Conservation (phyloP, 305 asterid species). For the Withania somnifera region DNA sequence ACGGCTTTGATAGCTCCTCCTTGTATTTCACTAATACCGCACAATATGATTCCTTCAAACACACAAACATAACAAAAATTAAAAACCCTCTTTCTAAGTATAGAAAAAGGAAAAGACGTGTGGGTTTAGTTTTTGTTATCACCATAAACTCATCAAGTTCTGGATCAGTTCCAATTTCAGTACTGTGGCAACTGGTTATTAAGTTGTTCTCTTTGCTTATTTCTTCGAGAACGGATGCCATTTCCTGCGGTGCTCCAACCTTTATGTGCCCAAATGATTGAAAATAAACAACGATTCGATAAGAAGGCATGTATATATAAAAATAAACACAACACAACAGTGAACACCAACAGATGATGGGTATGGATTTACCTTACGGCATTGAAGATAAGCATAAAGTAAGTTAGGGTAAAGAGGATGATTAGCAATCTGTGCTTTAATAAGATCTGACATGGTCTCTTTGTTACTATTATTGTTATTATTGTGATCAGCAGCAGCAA, state of each 20-base stretch:
- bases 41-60: slow-evolving; percentile 58
- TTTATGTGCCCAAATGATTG: slow-evolving; percentile 2
- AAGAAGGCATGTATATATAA: background rate
- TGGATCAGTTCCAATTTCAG: slow-evolving; percentile 51
- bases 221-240: slow-evolving; percentile 61
- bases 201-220: slow-evolving; percentile 39
- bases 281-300: background rate
- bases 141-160: slow-evolving; percentile 84
- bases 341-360: too few relatives aligned
- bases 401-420: slow-evolving; percentile 76
- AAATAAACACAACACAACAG: background rate
- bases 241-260: slow-evolving; percentile 75
- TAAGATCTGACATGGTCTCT: slow-evolving; percentile 36
- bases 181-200: slow-evolving; percentile 1
- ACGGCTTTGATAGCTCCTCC: slow-evolving; percentile 64
- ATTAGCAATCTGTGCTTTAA: slow-evolving; percentile 67
- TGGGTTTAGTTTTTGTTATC: background rate
- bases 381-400: slow-evolving; percentile 56
- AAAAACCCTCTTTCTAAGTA: background rate
- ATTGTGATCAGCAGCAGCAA: background rate
- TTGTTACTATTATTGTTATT: background rate
- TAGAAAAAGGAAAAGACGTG: background rate
- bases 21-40: slow-evolving; percentile 45
- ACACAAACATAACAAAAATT: background rate
- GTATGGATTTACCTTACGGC: slow-evolving; percentile 66